Percentiles rank a stretch among this genome's conserved stretches.
Conservation (phyloP, 257 asterid species). For the Solanum virginianum region DNA sequence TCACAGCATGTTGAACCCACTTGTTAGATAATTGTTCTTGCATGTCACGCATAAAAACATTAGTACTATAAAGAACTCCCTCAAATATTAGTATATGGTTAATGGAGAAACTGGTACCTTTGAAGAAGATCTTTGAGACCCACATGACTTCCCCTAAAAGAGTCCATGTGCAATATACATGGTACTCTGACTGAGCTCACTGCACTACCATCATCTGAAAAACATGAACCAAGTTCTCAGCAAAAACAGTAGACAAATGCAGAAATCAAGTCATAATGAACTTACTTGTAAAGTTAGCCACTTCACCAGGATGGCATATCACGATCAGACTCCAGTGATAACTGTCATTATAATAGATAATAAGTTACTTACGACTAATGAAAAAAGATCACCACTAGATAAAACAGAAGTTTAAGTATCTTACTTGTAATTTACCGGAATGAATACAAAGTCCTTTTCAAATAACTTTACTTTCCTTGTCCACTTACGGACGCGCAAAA, state of each 20-base stretch:
- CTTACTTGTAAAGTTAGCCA: slow-evolving; percentile 63
- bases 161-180: slow-evolving; percentile 44
- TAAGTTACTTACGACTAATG: not conserved
- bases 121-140: slow-evolving; percentile 27
- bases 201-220: slow-evolving; percentile 40
- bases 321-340: slow-evolving; percentile 91
- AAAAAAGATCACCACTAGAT: not conserved
- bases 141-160: slow-evolving; percentile 32
- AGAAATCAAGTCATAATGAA: slow-evolving; percentile 1
- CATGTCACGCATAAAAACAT: not conserved
- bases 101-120: slow-evolving; percentile 8
- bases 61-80: not conserved
- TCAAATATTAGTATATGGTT: not conserved
- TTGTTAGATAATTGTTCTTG: not conserved
- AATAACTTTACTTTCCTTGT: slow-evolving; percentile 84
- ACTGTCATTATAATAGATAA: slow-evolving; percentile 28
- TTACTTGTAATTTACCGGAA: slow-evolving; percentile 94
- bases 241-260: not conserved
- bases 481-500: slow-evolving; percentile 96
- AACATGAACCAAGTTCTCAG: not conserved
- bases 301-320: slow-evolving; percentile 82
- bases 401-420: slow-evolving; percentile 3
- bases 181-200: slow-evolving; percentile 25
- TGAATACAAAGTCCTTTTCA: slow-evolving; percentile 76
- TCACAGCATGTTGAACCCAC: not conserved